Evolutionary conservation across 257 asterid species (phyloP).

Genomic region (Solanum paucissectum): DNA sequence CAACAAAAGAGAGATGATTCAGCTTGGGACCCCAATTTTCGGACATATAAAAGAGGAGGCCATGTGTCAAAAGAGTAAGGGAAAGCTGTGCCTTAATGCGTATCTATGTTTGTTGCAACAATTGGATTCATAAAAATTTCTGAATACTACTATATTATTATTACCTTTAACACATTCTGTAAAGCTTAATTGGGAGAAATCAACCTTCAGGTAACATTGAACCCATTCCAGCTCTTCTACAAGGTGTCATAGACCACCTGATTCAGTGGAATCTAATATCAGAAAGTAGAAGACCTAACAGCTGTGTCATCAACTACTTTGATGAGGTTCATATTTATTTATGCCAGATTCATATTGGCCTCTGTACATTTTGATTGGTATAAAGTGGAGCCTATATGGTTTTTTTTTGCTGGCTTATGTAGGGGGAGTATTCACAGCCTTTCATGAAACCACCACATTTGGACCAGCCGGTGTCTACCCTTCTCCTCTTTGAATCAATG

Average conservation of each 20-base stretch:
- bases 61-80: slow-evolving; percentile 46
- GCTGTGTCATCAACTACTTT: slow-evolving; percentile 90
- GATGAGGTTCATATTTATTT: slow-evolving; percentile 50
- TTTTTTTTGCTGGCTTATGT: neutral
- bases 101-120: neutral
- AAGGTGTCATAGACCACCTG: slow-evolving; percentile 66
- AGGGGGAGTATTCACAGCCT: slow-evolving; percentile 98
- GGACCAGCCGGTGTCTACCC: slow-evolving; percentile 83
- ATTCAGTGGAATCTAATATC: slow-evolving; percentile 84
- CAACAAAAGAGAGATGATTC: slow-evolving; percentile 92
- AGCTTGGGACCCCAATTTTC: slow-evolving; percentile 86
- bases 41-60: slow-evolving; percentile 56
- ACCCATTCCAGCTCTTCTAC: slow-evolving; percentile 85
- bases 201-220: slow-evolving; percentile 48
- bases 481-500: slow-evolving; percentile 75
- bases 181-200: neutral
- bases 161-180: neutral
- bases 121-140: neutral
- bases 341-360: neutral
- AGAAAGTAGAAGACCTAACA: slow-evolving; percentile 65
- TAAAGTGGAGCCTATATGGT: neutral
- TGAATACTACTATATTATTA: neutral
- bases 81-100: neutral
- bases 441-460: slow-evolving; percentile 92
- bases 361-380: neutral